These are phyloP conservation scores for Solanum sparsipilum DNA, from an alignment of 257 asterid genomes.

Conservation along the genomic window DNA sequence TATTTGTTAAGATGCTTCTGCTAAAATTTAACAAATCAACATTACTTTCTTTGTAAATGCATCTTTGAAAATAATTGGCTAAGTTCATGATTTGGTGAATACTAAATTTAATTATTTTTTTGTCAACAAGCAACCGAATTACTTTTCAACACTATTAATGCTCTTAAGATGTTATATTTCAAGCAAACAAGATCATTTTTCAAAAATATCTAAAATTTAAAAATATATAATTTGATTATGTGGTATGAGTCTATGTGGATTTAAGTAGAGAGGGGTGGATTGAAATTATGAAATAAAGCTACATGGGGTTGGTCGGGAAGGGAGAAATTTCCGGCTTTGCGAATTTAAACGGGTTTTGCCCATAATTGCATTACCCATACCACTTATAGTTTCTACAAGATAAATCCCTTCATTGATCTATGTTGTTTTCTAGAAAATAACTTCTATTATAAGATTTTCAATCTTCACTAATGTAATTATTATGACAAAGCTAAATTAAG, in stretches of 20 bases:
- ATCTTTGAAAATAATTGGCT: background rate
- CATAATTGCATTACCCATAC: background rate
- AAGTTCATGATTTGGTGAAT: background rate
- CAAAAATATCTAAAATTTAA: no score
- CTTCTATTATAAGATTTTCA: no score
- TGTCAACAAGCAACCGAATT: background rate
- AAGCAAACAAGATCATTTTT: background rate
- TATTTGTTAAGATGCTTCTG: background rate
- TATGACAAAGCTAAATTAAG: no score
- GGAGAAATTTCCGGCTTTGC: background rate
- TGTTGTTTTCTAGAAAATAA: background rate
- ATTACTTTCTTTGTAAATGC: background rate
- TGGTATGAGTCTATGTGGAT: background rate
- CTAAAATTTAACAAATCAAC: background rate
- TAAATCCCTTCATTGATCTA: background rate
- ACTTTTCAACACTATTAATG: background rate
- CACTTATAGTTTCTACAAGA: background rate
- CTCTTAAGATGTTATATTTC: background rate
- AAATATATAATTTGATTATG: no score
- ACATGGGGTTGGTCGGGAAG: background rate
- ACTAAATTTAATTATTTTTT: no score
- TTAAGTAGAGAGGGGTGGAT: background rate
- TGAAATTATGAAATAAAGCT: no score
- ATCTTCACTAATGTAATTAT: no score
- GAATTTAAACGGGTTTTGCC: background rate